Conservation (phyloP, 2,329 filamentous ascomycete species). For the Magnaporthales sp. region DNA sequence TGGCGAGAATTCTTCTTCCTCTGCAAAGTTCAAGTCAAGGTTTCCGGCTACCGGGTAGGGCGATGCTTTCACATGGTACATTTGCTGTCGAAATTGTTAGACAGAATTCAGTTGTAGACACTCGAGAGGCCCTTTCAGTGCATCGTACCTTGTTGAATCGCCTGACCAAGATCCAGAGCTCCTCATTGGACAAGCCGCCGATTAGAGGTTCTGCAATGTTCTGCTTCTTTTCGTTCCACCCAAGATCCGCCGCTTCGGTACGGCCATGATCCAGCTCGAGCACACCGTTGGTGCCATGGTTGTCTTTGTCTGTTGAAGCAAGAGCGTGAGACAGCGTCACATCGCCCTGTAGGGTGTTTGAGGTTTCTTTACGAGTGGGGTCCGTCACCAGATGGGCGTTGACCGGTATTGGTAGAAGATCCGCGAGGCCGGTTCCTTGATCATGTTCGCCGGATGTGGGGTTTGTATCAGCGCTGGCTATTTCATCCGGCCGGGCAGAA, state of each 20-base stretch:
- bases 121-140: conserved; percentile 7
- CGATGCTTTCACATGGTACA: conserved; percentile 61
- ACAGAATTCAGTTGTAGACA: neutral
- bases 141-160: conserved; percentile 60
- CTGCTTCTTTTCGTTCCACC: conserved; percentile 56
- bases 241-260: conserved; percentile 53
- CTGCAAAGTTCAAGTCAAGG: conserved; percentile 71
- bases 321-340: conserved; percentile 31
- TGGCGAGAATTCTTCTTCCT: conserved; percentile 77
- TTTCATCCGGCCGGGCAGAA: neutral
- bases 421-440: conserved; percentile 16
- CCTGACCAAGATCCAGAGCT: conserved; percentile 62
- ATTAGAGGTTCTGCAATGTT: conserved; percentile 52
- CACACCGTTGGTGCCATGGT: conserved; percentile 33
- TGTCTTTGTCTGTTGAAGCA: conserved; percentile 21
- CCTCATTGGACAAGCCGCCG: conserved; percentile 61
- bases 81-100: conserved; percentile 27
- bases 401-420: conserved; percentile 25
- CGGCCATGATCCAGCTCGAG: conserved; percentile 39
- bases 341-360: conserved; percentile 2
- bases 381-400: conserved; percentile 20
- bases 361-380: conserved; percentile 13
- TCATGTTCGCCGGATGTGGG: conserved; percentile 12
- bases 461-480: conserved; percentile 4
- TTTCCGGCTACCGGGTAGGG: conserved; percentile 50